Base-by-base conservation (phyloP, 148 eudicot genomes). In the Silene conica region DNA sequence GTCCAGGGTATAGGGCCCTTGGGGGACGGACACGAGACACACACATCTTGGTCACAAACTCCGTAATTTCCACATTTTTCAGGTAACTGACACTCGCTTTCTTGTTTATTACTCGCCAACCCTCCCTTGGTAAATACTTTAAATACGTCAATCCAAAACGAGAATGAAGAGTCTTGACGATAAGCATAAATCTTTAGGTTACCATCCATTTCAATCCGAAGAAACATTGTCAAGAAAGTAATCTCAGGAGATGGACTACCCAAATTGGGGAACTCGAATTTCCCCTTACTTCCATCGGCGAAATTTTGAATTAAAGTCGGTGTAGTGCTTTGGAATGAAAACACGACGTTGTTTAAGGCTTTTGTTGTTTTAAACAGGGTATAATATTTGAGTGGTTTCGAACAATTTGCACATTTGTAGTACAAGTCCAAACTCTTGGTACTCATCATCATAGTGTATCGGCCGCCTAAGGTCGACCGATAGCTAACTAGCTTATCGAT, bases 1-100 rank as follows among this genome's bases (percentile, higher is more conserved):
- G 80, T 83, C 88, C 86, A 89, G 0, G 87, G 84, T 71, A 83
- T 4, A 19, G 81, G 69, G 56, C 89, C 85, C 21, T 52, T 73
- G 0, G 89, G 77, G 9, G 79, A 57, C 1, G 89, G 90, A 74
- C 93, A 89, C 0, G 80, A 85, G 10, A 89, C 85, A 4, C 90
- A 86, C 10, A 85, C 85, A 73, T 58, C 71, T 2, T 83, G 76
- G 65, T 83, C 82, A 14, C 92, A 88, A 10, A 86, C 67, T 52
- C 89, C 92, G 13, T 80, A 87, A 13, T 73, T 41, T 9, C 88
- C 86, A 15, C 90, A 83, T 70, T 76, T 61, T 48, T 74, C 80
- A 0, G 90, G 90, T 56, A 89, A 67, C 7, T 83, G 86, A 62
- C 90, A 85, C 73, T 87, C 80, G 0, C 68, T 66, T 28, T 72